Conservation (phyloP, 495 filamentous ascomycete genomes). For the Trichocladium uniseriatum region DNA sequence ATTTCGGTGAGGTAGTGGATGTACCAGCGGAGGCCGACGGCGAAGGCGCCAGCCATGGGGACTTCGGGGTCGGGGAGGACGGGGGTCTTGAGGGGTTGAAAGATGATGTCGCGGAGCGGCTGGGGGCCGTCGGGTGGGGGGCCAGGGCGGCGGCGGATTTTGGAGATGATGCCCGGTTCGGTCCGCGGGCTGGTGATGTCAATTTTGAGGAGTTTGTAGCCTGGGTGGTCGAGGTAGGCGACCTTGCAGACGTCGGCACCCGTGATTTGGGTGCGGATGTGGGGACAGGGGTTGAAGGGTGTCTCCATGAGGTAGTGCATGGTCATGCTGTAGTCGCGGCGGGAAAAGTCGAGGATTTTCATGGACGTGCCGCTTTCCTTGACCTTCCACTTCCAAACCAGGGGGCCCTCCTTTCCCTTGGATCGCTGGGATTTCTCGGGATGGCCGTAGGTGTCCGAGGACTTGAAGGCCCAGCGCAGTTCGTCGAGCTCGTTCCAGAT, state of each 20-base stretch:
- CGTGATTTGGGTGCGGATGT: neutral
- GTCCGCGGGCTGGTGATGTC: neutral
- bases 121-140: neutral
- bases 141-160: no score
- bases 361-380: constrained; percentile 2
- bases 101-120: neutral
- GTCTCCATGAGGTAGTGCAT: neutral
- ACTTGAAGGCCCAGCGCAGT: neutral
- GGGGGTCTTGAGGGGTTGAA: neutral
- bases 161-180: no score
- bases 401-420: neutral
- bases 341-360: neutral
- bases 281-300: neutral
- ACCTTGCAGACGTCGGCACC: neutral
- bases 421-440: no score
- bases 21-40: neutral
- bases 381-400: constrained; percentile 4
- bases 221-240: neutral
- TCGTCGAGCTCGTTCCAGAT: neutral
- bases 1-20: neutral
- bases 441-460: no score
- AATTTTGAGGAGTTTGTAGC: neutral
- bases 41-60: neutral
- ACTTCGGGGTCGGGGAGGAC: neutral
- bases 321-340: neutral